phyloP scores from a whole-genome alignment of 2,329 filamentous ascomycete species.

The Diplodia mutila region DNA sequence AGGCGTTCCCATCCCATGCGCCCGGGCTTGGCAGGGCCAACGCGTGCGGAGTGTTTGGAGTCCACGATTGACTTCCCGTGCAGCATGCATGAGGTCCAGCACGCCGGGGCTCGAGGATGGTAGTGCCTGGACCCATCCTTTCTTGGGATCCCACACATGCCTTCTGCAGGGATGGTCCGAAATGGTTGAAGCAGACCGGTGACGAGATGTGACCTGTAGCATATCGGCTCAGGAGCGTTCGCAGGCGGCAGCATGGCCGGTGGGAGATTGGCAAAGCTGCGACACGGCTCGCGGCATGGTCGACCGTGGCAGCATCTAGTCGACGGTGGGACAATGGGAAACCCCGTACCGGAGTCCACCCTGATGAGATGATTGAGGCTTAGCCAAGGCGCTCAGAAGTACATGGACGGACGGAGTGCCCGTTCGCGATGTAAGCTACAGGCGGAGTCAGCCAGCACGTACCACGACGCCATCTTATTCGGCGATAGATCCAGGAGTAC shows the following conservation, averaged over 20 bases:
- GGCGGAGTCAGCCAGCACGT: constrained; percentile 6
- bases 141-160: constrained; percentile 1
- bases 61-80: background rate
- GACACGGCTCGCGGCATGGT: constrained; percentile 15
- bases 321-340: constrained; percentile 8
- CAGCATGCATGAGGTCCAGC: constrained; percentile 4
- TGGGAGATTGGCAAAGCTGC: constrained; percentile 20
- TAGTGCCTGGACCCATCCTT: constrained; percentile 13
- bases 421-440: constrained; percentile 3
- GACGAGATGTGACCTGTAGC: constrained; percentile 18
- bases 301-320: constrained; percentile 5
- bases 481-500: constrained; percentile 10
- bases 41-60: constrained; percentile 1
- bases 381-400: background rate
- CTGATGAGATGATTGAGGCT: background rate
- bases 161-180: constrained; percentile 19
- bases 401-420: background rate
- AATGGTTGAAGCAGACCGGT: background rate
- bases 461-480: constrained; percentile 8
- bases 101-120: background rate
- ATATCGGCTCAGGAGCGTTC: constrained; percentile 7
- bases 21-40: constrained; percentile 20
- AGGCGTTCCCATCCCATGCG: background rate
- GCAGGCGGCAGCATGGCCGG: constrained; percentile 22
- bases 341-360: background rate